Evolutionary conservation across 257 asterid genomes (phyloP).

Genomic region (Nicotiana sylvestris): DNA sequence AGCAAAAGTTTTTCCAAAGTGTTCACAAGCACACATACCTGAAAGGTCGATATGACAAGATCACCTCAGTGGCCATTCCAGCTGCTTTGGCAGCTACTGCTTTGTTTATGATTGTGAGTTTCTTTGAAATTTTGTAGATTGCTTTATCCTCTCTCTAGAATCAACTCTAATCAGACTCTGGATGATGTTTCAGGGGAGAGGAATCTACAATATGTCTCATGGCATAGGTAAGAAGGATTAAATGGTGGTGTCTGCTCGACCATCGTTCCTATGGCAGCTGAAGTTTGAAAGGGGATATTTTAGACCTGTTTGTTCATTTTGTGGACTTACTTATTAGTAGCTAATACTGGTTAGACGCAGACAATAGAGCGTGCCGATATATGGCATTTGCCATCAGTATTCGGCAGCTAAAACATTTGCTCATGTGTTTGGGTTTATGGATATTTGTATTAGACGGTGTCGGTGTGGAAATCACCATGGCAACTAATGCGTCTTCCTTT

Average conservation of each 20-base stretch:
- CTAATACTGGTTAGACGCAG: neutral
- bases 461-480: neutral
- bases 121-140: neutral
- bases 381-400: neutral
- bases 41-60: conserved; percentile 20
- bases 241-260: neutral
- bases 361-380: neutral
- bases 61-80: conserved; percentile 32
- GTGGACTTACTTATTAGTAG: neutral
- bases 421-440: neutral
- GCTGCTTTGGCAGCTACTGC: conserved; percentile 23
- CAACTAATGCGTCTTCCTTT: neutral
- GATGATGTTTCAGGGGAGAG: conserved; percentile 22
- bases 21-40: conserved; percentile 21
- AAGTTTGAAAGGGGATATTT: neutral
- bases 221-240: conserved; percentile 27
- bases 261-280: neutral
- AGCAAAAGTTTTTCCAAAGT: conserved; percentile 25
- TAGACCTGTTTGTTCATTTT: neutral
- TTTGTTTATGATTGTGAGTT: conserved; percentile 22
- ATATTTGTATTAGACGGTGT: neutral
- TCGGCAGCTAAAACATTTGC: neutral
- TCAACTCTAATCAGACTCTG: neutral
- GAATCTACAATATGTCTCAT: conserved; percentile 26
- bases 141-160: neutral